Conservation (phyloP, 2,329 filamentous ascomycete genomes). For the Apiospora rasikravindrae region DNA sequence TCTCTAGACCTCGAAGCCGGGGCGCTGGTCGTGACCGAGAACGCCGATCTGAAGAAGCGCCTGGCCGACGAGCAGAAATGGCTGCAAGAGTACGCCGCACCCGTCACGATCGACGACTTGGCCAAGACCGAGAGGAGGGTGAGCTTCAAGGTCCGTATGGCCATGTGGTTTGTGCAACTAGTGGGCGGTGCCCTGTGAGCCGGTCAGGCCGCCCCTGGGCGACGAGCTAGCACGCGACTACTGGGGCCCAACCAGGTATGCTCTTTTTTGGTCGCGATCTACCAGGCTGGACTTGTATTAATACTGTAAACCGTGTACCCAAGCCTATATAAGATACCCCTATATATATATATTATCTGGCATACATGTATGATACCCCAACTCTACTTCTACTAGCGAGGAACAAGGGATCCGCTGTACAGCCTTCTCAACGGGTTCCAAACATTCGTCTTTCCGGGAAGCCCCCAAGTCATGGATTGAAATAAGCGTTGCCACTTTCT, state of each 20-base stretch:
- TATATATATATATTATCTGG: neutral
- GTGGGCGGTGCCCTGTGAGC: slow-evolving; percentile 92
- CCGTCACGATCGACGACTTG: slow-evolving; percentile 78
- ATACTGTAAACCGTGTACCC: neutral
- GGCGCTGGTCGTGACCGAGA: slow-evolving; percentile 80
- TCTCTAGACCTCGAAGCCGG: slow-evolving; percentile 90
- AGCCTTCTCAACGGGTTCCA: neutral
- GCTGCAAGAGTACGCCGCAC: slow-evolving; percentile 75
- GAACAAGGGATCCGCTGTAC: neutral
- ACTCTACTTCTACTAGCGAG: neutral
- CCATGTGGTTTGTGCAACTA: slow-evolving; percentile 91
- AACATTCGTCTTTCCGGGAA: too few species aligned
- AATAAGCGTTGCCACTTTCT: too few species aligned
- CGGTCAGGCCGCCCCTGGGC: slow-evolving; percentile 26
- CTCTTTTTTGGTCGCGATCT: neutral
- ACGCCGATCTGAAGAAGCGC: slow-evolving; percentile 71
- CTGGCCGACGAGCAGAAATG: slow-evolving; percentile 82
- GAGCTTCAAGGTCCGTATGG: slow-evolving; percentile 80
- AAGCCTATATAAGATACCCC: slow-evolving; percentile 5
- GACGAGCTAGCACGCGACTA: neutral
- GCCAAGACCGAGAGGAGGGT: slow-evolving; percentile 82
- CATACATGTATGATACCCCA: neutral
- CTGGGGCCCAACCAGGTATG: neutral
- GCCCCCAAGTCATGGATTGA: too few species aligned
- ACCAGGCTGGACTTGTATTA: neutral